A percentile compares a stretch with the other conserved stretches of the same genome.
Evolutionary conservation across 2,329 filamentous ascomycete genomes (phyloP).

Genomic region (Hymenoscyphus linearis): DNA sequence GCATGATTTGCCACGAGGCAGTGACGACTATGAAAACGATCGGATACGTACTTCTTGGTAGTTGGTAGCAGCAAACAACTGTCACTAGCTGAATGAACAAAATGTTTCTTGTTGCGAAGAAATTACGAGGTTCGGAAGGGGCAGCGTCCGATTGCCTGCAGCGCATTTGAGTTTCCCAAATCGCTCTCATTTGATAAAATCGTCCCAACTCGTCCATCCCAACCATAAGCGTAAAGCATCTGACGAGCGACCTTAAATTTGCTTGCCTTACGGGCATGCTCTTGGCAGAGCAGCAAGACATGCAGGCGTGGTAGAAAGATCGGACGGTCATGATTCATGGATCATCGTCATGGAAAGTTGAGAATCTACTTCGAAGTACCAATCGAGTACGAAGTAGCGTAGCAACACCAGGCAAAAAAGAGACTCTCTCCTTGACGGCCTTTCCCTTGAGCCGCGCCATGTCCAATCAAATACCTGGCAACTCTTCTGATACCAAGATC

Average conservation of each 20-base stretch:
- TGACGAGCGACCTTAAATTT: slow-evolving; percentile 9
- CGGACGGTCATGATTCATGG: slow-evolving; percentile 6
- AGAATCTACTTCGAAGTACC: not conserved
- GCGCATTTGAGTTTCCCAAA: slow-evolving; percentile 6
- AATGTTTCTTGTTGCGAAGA: slow-evolving; percentile 2
- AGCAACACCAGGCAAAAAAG: not conserved
- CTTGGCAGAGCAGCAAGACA: not conserved
- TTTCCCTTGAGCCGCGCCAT: slow-evolving; percentile 10
- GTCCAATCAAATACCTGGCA: slow-evolving; percentile 6
- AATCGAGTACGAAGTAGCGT: not conserved
- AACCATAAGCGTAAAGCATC: slow-evolving; percentile 8
- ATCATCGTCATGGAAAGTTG: not conserved
- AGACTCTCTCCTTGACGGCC: slow-evolving; percentile 3
- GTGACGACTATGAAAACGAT: not conserved
- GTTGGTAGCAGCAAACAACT: not conserved
- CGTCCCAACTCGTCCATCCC: slow-evolving; percentile 7
- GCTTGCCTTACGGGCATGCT: not conserved
- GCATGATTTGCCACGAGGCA: slow-evolving; percentile 15
- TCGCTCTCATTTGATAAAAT: not conserved
- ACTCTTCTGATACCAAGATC: slow-evolving; percentile 12
- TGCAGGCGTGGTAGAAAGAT: slow-evolving; percentile 3
- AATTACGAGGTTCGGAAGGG: slow-evolving; percentile 13
- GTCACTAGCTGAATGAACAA: not conserved
- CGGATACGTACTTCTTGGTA: not conserved
- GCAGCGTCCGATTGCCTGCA: slow-evolving; percentile 12